Evolutionary conservation across 768 basidiomycete genomes (phyloP).

Genomic region (Auriscalpium vulgare): DNA sequence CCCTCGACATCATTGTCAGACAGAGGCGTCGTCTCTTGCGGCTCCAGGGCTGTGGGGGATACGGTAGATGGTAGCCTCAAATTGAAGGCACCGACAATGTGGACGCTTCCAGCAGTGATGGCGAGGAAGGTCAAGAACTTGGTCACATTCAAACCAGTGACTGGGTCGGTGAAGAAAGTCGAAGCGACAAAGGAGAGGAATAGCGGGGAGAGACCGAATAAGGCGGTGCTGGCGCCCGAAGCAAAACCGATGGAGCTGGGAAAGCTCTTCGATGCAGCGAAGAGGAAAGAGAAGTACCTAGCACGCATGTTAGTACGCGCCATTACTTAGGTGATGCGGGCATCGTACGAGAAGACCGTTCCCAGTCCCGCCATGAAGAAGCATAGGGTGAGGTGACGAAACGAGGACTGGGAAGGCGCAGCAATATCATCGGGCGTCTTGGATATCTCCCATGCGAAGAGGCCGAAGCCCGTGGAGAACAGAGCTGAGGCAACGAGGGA

Average conservation of each 20-base stretch:
- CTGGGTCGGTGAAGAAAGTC: slow-evolving; percentile 43
- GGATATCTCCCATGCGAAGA: slow-evolving; percentile 54
- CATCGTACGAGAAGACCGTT: slow-evolving; percentile 63
- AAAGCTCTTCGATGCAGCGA: slow-evolving; percentile 67
- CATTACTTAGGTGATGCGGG: not conserved
- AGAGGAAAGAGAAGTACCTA: slow-evolving; percentile 61
- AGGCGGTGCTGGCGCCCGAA: slow-evolving; percentile 57
- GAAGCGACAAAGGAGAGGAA: slow-evolving; percentile 63
- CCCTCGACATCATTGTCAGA: slow-evolving; percentile 8
- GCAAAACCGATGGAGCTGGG: slow-evolving; percentile 57
- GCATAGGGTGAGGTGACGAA: slow-evolving; percentile 43
- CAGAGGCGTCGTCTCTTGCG: slow-evolving; percentile 8
- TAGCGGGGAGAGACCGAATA: slow-evolving; percentile 79
- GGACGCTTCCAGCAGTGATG: slow-evolving; percentile 40
- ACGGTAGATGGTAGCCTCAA: slow-evolving; percentile 29
- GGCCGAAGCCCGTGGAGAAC: slow-evolving; percentile 52
- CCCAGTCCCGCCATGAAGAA: slow-evolving; percentile 63
- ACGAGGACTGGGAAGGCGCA: slow-evolving; percentile 34
- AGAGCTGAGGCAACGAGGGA: slow-evolving; percentile 54
- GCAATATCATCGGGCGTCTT: slow-evolving; percentile 32
- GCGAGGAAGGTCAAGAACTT: slow-evolving; percentile 53
- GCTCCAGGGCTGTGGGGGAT: not conserved
- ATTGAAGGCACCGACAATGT: slow-evolving; percentile 40
- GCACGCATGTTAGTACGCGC: not conserved
- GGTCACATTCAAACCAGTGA: slow-evolving; percentile 37